Evolutionary conservation across 805 yeast genomes (phyloP).

Genomic region (Monosporozyma unispora): DNA sequence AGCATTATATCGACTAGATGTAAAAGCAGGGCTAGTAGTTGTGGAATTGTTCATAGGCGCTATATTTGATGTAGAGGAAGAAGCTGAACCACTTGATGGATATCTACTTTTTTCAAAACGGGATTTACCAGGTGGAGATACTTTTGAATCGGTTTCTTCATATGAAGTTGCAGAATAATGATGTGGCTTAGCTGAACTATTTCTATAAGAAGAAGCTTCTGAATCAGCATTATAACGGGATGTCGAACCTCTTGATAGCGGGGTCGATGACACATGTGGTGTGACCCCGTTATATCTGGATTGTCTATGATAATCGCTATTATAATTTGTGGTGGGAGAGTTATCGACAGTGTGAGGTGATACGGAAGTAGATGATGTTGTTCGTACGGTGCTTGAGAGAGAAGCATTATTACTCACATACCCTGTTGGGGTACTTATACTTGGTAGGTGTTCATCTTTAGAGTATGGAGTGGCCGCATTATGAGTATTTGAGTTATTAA

Average conservation of each 20-base stretch:
- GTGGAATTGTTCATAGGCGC: background rate
- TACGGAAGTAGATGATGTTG: background rate
- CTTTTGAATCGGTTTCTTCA: background rate
- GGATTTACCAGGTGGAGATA: background rate
- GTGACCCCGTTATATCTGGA: slow-evolving; percentile 2
- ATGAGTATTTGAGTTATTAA: background rate
- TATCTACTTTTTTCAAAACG: background rate
- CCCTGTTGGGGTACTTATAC: background rate
- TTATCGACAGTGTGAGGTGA: background rate
- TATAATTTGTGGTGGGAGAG: background rate
- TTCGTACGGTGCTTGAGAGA: background rate
- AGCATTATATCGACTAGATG: background rate
- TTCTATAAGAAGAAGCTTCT: background rate
- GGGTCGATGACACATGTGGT: background rate
- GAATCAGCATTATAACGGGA: background rate
- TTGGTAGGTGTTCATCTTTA: background rate
- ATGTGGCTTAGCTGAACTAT: background rate
- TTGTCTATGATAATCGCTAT: background rate
- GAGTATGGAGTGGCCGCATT: background rate
- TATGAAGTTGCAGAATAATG: background rate
- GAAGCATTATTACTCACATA: background rate
- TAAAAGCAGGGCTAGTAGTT: slow-evolving; percentile 2
- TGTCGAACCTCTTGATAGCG: background rate
- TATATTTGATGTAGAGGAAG: background rate
- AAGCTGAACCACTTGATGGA: background rate